These are phyloP conservation scores for Trametes coccinea DNA, from an alignment of 768 basidiomycete species.

Conservation along the genomic window DNA sequence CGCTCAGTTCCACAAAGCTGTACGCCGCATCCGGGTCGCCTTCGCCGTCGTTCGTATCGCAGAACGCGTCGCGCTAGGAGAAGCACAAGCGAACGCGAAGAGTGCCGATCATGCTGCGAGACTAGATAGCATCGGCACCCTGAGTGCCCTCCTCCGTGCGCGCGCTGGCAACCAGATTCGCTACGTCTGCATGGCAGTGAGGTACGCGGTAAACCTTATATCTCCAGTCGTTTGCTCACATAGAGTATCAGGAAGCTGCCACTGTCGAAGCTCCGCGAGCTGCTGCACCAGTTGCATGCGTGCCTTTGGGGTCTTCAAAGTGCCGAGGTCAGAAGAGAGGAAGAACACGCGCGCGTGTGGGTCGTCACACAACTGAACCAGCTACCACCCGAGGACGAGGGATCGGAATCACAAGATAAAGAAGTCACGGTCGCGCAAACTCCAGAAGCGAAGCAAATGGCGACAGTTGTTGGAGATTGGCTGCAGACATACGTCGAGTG, in stretches of 20 bases:
- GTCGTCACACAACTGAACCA: conserved; percentile 18
- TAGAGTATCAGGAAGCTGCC: conserved; percentile 42
- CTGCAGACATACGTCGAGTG: conserved; percentile 52
- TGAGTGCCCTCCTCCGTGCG: conserved; percentile 48
- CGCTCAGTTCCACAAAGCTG: conserved; percentile 33
- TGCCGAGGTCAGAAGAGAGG: conserved; percentile 33
- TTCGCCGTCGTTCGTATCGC: conserved; percentile 48
- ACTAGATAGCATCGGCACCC: conserved; percentile 36
- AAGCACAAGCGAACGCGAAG: background rate
- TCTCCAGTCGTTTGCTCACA: background rate
- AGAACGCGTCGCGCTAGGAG: conserved; percentile 35
- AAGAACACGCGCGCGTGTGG: conserved; percentile 32
- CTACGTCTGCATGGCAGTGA: conserved; percentile 47
- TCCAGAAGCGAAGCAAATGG: conserved; percentile 15
- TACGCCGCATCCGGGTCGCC: conserved; percentile 44
- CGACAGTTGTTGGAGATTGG: conserved; percentile 47
- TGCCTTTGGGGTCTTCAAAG: conserved; percentile 40
- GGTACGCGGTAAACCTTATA: conserved; percentile 36
- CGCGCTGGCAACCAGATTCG: conserved; percentile 44
- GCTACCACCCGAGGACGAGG: conserved; percentile 10
- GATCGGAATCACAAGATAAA: background rate
- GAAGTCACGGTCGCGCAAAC: conserved; percentile 1
- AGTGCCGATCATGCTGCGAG: conserved; percentile 29
- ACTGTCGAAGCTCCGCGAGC: conserved; percentile 31
- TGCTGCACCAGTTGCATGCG: conserved; percentile 44